Evolutionary conservation across 306 rosid genomes (phyloP), one percentile per base, ranked within the genome.

Genomic region (Senna siamea): DNA sequence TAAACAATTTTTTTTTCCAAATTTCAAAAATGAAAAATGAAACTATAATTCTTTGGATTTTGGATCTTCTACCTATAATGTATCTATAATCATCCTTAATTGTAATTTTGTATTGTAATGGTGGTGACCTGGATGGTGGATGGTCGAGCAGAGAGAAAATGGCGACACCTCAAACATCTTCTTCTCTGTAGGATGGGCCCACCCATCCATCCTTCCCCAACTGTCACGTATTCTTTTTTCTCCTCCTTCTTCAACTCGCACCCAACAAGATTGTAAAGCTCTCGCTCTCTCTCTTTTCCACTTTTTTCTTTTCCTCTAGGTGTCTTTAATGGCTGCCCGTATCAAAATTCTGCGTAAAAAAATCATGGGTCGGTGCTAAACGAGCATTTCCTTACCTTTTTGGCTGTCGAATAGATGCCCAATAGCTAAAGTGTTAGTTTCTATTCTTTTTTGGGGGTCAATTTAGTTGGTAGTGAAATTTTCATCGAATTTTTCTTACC

Each of bases 261-360:
- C 76, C 89, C 83, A 75, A 76, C 88, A 71, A 69, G 86, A 66
- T 83, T 63, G 78, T 81, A 68, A 81, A 74, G 71, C n/a, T 78
- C 11, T 82, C 76, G 43, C 85, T 80, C 75, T 79, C 74, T 2
- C 59, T 38, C 41, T 22, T 28, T 54, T 8, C 38, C 74, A 43
- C 78, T 77, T 57, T 22, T 76, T 68, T 44, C 65, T 75, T 87
- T 87, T 87, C 59, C 76, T 73, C 8, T 37, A 1, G 6, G 70
- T 65, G 88, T 87, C 98, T 83, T 90, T 80, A 80, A 90, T 93
- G 90, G 92, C 86, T 84, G 89, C 90, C 84, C 74, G 22, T 50
- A 17, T 79, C 70, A 81, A 76, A 72, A 43, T 82, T 61, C 77
- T 77, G 75, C 82, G 32, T 75, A 65, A 59, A 71, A 48, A 79